These are phyloP conservation scores for Suzukiozyma palmioleophila DNA, from an alignment of 1,139 yeast genomes.

Conservation along the genomic window DNA sequence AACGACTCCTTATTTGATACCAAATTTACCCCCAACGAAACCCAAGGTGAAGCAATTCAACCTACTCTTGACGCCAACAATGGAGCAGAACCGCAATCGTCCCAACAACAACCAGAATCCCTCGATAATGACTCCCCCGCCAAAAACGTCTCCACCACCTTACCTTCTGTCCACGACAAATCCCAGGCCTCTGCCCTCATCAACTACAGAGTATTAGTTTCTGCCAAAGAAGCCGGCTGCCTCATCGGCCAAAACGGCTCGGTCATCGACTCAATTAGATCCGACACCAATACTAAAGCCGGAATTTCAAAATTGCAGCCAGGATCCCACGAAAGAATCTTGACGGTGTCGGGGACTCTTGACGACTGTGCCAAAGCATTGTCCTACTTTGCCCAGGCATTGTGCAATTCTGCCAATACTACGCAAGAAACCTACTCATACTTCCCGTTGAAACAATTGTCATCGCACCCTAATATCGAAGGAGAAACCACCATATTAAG, in stretches of 20 bases:
- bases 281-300: slow-evolving; percentile 76
- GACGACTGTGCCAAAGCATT: slow-evolving; percentile 72
- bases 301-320: slow-evolving; percentile 81
- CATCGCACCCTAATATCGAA: slow-evolving; percentile 45
- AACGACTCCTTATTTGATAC: slow-evolving; percentile 43
- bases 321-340: slow-evolving; percentile 80
- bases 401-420: slow-evolving; percentile 35
- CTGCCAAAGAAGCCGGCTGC: slow-evolving; percentile 88
- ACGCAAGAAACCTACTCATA: slow-evolving; percentile 43
- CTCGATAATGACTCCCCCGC: neutral
- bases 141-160: slow-evolving; percentile 16
- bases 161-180: slow-evolving; percentile 28
- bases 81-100: slow-evolving; percentile 8
- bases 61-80: slow-evolving; percentile 2
- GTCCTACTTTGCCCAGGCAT: slow-evolving; percentile 65
- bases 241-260: slow-evolving; percentile 85
- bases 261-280: slow-evolving; percentile 75
- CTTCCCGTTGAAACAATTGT: slow-evolving; percentile 61
- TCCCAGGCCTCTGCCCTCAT: slow-evolving; percentile 37
- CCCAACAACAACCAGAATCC: neutral
- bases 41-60: slow-evolving; percentile 8
- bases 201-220: slow-evolving; percentile 65
- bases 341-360: slow-evolving; percentile 77
- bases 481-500: slow-evolving; percentile 59
- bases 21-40: slow-evolving; percentile 25